Percentiles rank a stretch among this genome's conserved stretches.
Evolutionary conservation across 768 basidiomycete species (phyloP).

Genomic region (Collybia nuda): DNA sequence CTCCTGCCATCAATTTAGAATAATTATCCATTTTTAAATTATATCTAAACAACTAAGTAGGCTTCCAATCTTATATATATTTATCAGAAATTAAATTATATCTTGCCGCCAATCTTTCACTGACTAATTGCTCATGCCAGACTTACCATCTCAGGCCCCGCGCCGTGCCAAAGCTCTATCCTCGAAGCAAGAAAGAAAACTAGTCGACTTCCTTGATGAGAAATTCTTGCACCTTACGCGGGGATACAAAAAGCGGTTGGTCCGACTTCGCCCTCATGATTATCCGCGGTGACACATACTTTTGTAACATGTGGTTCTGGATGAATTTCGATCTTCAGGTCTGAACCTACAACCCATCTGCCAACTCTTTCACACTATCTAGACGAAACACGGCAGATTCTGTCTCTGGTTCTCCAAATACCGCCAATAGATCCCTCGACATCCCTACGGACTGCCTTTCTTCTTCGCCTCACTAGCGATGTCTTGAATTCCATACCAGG

Average conservation of each 20-base stretch:
- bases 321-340: constrained; percentile 25
- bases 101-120: too few relatives aligned
- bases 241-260: constrained; percentile 75
- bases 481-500: constrained; percentile 59
- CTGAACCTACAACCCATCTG: constrained; percentile 49
- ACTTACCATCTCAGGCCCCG: too few relatives aligned
- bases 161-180: constrained; percentile 36
- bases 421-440: constrained; percentile 75
- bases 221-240: constrained; percentile 65
- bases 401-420: constrained; percentile 68
- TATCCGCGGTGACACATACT: background rate
- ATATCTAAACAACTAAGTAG: too few relatives aligned
- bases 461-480: constrained; percentile 75
- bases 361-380: constrained; percentile 64
- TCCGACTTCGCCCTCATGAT: constrained; percentile 5
- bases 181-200: constrained; percentile 58
- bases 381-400: constrained; percentile 49
- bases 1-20: too few relatives aligned
- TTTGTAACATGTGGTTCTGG: background rate
- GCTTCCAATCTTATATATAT: too few relatives aligned
- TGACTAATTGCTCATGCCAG: too few relatives aligned
- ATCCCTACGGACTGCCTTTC: constrained; percentile 59
- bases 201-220: constrained; percentile 66
- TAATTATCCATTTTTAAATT: too few relatives aligned
- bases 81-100: too few relatives aligned